Evolutionary conservation across 2,329 filamentous ascomycete genomes (phyloP), one percentile per base, ranked within the genome.

Genomic region (Kalmusia sp.): DNA sequence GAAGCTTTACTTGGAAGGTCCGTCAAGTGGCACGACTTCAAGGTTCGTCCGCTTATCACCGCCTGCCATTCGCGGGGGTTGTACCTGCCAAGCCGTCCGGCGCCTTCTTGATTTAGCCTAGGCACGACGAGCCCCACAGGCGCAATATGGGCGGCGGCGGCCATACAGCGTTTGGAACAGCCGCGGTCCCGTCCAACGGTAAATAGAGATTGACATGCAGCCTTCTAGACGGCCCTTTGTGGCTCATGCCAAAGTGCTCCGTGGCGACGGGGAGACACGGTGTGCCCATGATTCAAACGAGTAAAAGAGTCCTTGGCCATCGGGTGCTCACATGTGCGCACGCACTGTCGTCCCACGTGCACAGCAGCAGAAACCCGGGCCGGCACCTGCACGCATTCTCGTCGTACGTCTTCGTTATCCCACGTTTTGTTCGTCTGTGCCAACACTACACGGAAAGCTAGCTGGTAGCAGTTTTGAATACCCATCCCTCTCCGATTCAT

Each of bases 51-150:
- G 33, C 24, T 47, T 47, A 47, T 47, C 44, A 37, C n/a, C 24
- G 44, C 44, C 44, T 47, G 34, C 44, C 44, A 30, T 47, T 47
- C 44, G 24, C 31, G 44, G 33, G 31, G 22, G 21, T 14, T n/a
- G 44, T 47, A 38, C 44, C 44, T 47, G 44, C 44, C 44, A 47
- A 47, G 44, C n/a, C 2, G 6, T 8, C 2, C 22, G 24, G 14
- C 44, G 25, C 44, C 44, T 47, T 35, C 44, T 28, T 3, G 3
- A 11, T 47, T 37, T 19, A 21, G 22, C 21, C 44, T 47, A 47
- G 44, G 21, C 17, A 6, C 3, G 3, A 4, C 11, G 8, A n/a
- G 41, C 41, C 21, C 44, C 22, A 17, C 31, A 21, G n/a, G 8
- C 22, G 44, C 44, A 47, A 47, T 47, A 47, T 47, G 5, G 25